Base-by-base conservation (phyloP, 768 basidiomycete species). In the Rhodotorula kratochvilovae region DNA sequence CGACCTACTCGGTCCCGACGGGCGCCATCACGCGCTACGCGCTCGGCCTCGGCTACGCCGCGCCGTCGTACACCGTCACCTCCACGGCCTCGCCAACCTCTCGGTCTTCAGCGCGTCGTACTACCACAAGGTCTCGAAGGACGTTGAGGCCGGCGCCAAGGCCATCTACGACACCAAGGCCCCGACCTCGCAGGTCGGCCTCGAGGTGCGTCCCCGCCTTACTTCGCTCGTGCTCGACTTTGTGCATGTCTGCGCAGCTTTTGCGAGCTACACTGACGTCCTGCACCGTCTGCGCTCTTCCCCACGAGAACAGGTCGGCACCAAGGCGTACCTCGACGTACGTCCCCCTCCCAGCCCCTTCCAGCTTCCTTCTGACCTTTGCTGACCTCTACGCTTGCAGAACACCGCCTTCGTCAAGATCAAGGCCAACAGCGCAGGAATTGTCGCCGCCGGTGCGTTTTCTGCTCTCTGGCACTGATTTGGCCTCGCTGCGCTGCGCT, bases 111-210 rank as follows among this genome's bases (percentile, higher is more conserved):
- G 89, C 63, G 96, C 95, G 70, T 91, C 89, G 81, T 99, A 98
- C 87, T 98, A 97, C 86, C 96, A 99, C 87, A 89, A 90, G 72
- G 92, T 96, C 80, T 89, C 85, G 81, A 81, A 84, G 70, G 91
- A 93, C 78, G 91, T 94, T 61, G 93, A 95, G 84, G 93, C 91
- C 71, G 92, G 92, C 80, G 92, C 92, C 75, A 92, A 92, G 75
- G 95, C 94, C 48, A 85, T 95, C 81, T 99, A 95, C 81, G 93
- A 97, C 84, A 86, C 89, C 82, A 95, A 95, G 84, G 84, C 89
- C 67, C 89, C 92, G 75, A 87, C 90, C 70, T 86, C 88, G 68
- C 89, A 88, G 81, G 90, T 97, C 78, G 86, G 85, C 63, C 87
- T 98, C 77, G 95, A 97, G 83, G 54, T 55, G 54, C 54, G 54